phyloP scores from a whole-genome alignment of 129 eudicot genomes.

The Arctium minus region DNA sequence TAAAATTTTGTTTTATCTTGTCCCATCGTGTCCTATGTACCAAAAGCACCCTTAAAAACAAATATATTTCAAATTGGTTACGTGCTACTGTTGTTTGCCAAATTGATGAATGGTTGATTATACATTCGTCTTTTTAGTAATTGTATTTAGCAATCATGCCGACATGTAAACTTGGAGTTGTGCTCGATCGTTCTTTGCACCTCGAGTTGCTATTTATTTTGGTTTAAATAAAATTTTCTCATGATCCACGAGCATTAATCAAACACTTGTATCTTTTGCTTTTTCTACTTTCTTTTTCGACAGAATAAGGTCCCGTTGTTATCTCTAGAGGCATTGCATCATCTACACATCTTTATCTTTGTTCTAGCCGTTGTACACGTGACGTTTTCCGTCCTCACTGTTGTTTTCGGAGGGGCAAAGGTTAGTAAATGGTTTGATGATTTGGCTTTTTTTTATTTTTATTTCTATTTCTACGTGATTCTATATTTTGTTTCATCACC shows the following conservation, averaged over 20 bases:
- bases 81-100: background rate
- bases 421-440: conserved; percentile 16
- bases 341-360: conserved; percentile 78
- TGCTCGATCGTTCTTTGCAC: background rate
- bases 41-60: too few species aligned
- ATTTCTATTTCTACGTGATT: background rate
- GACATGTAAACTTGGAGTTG: too few species aligned
- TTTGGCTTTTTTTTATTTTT: background rate
- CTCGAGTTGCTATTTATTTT: background rate
- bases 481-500: background rate
- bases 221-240: background rate
- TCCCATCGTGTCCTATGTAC: too few species aligned
- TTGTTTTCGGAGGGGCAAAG: conserved; percentile 57
- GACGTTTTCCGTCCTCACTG: conserved; percentile 53
- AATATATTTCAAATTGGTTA: background rate
- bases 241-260: background rate
- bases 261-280: background rate
- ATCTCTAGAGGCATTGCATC: conserved; percentile 64
- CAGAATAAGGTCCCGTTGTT: conserved; percentile 66
- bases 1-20: too few species aligned
- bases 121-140: too few species aligned
- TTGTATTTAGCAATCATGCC: too few species aligned
- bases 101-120: background rate
- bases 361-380: conserved; percentile 76
- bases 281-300: background rate